Conservation (phyloP, 305 asterid species). For the Fraxinus floribunda region DNA sequence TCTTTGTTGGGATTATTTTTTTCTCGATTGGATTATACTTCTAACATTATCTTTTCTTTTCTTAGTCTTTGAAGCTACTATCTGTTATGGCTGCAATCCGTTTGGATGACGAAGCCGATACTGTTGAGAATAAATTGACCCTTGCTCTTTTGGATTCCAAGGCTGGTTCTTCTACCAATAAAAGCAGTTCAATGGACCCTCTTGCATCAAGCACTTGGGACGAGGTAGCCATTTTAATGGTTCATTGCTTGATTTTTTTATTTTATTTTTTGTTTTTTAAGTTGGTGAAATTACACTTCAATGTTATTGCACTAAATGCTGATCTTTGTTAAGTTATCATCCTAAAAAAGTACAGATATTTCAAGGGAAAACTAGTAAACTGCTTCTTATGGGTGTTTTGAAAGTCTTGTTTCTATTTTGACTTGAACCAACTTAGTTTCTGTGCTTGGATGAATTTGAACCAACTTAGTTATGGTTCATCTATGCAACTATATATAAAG, state of each 20-base stretch:
- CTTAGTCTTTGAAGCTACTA: constrained; percentile 85
- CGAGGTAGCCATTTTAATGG: constrained; percentile 50
- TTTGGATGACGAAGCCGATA: constrained; percentile 68
- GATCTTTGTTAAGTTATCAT: not conserved
- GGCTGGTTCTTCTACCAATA: constrained; percentile 43
- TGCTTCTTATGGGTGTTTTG: not conserved
- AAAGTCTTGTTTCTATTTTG: not conserved
- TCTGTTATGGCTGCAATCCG: constrained; percentile 95
- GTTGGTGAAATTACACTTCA: not conserved
- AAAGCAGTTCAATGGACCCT: constrained; percentile 64
- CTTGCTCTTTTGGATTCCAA: constrained; percentile 76
- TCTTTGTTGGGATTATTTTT: constrained; percentile 12
- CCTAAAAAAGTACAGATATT: not conserved
- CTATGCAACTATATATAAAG: not conserved
- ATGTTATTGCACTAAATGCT: not conserved
- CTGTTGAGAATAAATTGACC: constrained; percentile 74
- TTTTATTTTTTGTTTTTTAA: not conserved
- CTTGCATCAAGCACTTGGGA: constrained; percentile 98
- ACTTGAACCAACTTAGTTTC: not conserved
- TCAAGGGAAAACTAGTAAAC: not conserved
- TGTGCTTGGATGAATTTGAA: constrained; percentile 1
- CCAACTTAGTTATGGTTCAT: not conserved
- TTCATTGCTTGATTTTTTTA: not conserved
- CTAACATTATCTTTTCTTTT: constrained; percentile 1
- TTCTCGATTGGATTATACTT: not conserved